Evolutionary conservation across 140 eudicot species (phyloP).

Genomic region (Oenanthe javanica): DNA sequence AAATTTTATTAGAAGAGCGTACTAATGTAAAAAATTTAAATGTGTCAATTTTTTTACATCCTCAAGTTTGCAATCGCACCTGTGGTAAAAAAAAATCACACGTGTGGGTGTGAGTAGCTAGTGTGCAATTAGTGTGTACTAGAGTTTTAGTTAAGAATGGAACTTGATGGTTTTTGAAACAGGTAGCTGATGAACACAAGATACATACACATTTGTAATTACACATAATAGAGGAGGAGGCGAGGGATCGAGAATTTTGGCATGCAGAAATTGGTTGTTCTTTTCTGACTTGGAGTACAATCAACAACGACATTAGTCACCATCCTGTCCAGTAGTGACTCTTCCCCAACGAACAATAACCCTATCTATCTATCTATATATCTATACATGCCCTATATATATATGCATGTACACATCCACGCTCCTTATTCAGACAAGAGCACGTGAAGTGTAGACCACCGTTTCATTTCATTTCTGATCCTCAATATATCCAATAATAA

Average conservation of each 20-base stretch:
- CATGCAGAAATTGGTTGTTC: constrained; percentile 8
- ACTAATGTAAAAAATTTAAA: no score
- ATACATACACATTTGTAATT: neutral
- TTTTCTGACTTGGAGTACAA: constrained; percentile 19
- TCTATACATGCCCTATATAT: neutral
- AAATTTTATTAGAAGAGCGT: no score
- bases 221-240: neutral
- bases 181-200: neutral
- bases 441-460: constrained; percentile 14
- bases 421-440: constrained; percentile 16
- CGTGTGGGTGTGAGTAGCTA: no score
- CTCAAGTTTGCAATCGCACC: no score
- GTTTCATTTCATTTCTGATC: no score
- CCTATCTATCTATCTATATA: neutral
- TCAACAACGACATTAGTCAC: constrained; percentile 9
- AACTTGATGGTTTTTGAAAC: neutral
- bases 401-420: neutral
- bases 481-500: no score
- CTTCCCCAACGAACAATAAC: neutral
- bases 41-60: no score
- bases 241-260: neutral
- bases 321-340: constrained; percentile 6
- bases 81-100: no score
- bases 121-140: neutral
- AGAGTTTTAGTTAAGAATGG: neutral